Evolutionary conservation across 345 rosid species (phyloP), one percentile per base, ranked within the genome.

Genomic region (Heritiera fomes): DNA sequence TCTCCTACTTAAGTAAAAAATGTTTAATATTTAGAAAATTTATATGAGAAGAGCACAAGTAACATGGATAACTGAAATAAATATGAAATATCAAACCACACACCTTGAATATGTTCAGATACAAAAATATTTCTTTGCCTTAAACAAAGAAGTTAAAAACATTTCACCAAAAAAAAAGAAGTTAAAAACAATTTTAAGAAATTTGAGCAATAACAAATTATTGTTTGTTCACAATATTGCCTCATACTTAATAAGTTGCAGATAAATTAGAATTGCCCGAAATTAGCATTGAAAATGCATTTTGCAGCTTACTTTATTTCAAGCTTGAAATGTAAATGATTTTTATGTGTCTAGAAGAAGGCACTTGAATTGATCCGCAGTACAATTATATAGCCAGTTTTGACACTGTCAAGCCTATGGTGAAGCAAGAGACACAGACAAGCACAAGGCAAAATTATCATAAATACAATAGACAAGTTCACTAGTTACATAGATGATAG

Each of bases 41-140:
- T n/a, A 58, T n/a, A 58, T 58, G 28, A 58, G 61, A 58, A 7
- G 30, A n/a, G 61, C 30, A 58, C 28, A 58, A 58, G 61, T 2
- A 58, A 58, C n/a, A 58, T n/a, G 30, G 30, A 58, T 18, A 58
- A 8, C 60, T 18, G 30, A 32, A 62, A 62, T 5, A 32, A 65
- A 40, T 40, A 66, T 40, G n/a, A 66, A 34, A 66, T 17, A 66
- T 18, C 70, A 64, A 65, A 38, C 17, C 70, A 66, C 49, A 41
- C 13, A 17, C 70, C 47, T 65, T 6, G 6, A 17, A 63, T 7
- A 65, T 17, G 47, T 65, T 38, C 43, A 65, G 47, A 1, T 65
- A 40, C 47, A 65, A 8, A 63, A 38, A 34, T 38, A 65, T 65
- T 34, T 65, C 1, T 15, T 38, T 15, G 23, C 1, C 3, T 17